Evolutionary conservation across 163 green algal species (phyloP).

Genomic region (Chloromonas sp.): DNA sequence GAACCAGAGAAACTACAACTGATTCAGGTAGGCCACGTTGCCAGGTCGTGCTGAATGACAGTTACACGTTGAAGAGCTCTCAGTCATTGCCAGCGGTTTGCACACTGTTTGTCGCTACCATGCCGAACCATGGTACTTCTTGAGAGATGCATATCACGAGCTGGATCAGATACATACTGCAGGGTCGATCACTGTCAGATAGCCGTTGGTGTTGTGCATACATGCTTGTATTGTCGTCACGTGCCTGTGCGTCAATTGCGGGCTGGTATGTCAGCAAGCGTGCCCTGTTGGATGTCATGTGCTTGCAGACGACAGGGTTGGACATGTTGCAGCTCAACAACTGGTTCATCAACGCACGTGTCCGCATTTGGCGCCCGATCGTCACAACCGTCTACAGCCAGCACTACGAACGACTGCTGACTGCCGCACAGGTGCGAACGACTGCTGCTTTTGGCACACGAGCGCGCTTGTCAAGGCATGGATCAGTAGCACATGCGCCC

Average conservation of each 20-base stretch:
- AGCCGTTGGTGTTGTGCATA: no score
- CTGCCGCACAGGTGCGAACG: conserved; percentile 12
- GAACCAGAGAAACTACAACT: conserved; percentile 27
- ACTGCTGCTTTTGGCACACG: no score
- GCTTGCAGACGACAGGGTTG: neutral
- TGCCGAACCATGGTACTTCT: no score
- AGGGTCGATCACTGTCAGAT: no score
- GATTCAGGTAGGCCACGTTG: conserved; percentile 9
- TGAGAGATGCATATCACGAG: no score
- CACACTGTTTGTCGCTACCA: no score
- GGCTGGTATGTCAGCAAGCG: neutral
- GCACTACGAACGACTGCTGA: conserved; percentile 21
- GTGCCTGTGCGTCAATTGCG: neutral
- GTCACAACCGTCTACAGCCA: conserved; percentile 21
- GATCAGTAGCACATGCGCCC: no score
- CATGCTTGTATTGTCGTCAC: neutral
- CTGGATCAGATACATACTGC: no score
- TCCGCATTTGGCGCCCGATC: conserved; percentile 42
- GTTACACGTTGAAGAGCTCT: no score
- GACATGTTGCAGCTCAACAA: conserved; percentile 32
- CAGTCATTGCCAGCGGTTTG: no score
- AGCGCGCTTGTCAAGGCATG: no score
- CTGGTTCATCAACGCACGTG: conserved; percentile 49
- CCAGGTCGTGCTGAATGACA: no score
- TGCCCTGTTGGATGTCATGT: neutral